phyloP scores from a whole-genome alignment of 1,284 basidiomycete species.

The Tranzscheliella williamsii region DNA sequence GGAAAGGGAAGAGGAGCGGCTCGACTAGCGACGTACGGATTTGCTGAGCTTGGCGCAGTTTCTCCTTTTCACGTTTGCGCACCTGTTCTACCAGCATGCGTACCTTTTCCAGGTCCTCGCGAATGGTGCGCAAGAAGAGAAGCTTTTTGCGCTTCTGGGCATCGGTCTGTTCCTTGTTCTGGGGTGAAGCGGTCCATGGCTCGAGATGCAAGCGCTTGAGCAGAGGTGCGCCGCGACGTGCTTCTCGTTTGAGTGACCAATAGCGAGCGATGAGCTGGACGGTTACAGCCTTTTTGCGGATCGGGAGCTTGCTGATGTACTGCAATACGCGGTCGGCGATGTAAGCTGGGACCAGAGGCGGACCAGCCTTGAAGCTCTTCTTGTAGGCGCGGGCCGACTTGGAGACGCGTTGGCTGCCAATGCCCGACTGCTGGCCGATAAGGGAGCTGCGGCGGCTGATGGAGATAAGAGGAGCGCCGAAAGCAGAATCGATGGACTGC shows the following conservation, averaged over 20 bases:
- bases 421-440: slow-evolving; percentile 12
- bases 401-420: slow-evolving; percentile 22
- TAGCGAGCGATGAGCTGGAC: slow-evolving; percentile 81
- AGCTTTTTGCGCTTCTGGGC: slow-evolving; percentile 76
- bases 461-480: slow-evolving; percentile 25
- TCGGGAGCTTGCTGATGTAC: slow-evolving; percentile 74
- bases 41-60: slow-evolving; percentile 74
- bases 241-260: slow-evolving; percentile 96
- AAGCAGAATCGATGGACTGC: slow-evolving; percentile 22
- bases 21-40: slow-evolving; percentile 72
- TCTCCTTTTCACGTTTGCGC: slow-evolving; percentile 80
- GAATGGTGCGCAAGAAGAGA: slow-evolving; percentile 67
- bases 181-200: slow-evolving; percentile 86
- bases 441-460: slow-evolving; percentile 36
- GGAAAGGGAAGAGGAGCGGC: slow-evolving; percentile 30
- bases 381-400: slow-evolving; percentile 66
- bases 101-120: slow-evolving; percentile 77
- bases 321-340: slow-evolving; percentile 72
- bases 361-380: slow-evolving; percentile 65
- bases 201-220: slow-evolving; percentile 92
- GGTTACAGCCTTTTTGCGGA: slow-evolving; percentile 78
- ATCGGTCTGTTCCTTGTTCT: slow-evolving; percentile 68
- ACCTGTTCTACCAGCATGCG: slow-evolving; percentile 73
- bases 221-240: slow-evolving; percentile 85
- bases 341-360: slow-evolving; percentile 66